Conservation (phyloP, 2,329 filamentous ascomycete species). For the Curvularia eragrostidis region DNA sequence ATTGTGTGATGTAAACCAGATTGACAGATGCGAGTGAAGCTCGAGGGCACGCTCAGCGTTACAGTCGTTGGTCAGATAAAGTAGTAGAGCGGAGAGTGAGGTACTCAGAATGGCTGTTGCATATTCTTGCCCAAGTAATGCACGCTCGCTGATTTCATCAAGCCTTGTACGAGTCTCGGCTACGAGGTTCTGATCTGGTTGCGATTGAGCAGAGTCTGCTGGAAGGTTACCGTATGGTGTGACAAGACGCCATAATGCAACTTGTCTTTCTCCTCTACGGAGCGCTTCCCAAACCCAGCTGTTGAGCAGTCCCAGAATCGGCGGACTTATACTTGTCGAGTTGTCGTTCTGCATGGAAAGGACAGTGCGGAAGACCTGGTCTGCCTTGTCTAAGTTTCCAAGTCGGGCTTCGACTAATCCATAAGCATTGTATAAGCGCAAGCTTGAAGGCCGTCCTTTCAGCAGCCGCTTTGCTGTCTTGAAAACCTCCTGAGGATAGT, state of each 20-base stretch:
- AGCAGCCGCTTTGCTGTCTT: slow-evolving; percentile 77
- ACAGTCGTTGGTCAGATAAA: slow-evolving; percentile 64
- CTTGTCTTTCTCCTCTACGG: slow-evolving; percentile 44
- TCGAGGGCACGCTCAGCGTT: slow-evolving; percentile 49
- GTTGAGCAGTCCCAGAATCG: slow-evolving; percentile 59
- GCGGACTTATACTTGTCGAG: slow-evolving; percentile 60
- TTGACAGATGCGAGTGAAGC: slow-evolving; percentile 40
- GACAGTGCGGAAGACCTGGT: slow-evolving; percentile 71
- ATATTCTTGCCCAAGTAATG: slow-evolving; percentile 57
- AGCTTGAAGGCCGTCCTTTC: slow-evolving; percentile 69
- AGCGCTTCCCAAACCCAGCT: slow-evolving; percentile 72
- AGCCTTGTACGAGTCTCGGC: slow-evolving; percentile 24
- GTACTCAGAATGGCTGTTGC: slow-evolving; percentile 60
- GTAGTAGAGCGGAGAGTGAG: slow-evolving; percentile 69
- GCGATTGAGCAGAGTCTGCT: neutral
- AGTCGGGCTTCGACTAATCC: slow-evolving; percentile 71
- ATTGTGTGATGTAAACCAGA: slow-evolving; percentile 34
- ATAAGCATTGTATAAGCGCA: slow-evolving; percentile 79
- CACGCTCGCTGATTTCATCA: slow-evolving; percentile 56
- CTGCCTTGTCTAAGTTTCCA: slow-evolving; percentile 64
- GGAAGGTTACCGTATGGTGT: slow-evolving; percentile 33
- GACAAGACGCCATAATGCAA: slow-evolving; percentile 46
- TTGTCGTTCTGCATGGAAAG: slow-evolving; percentile 63
- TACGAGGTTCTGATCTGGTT: slow-evolving; percentile 23
- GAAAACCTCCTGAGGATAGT: slow-evolving; percentile 62